A percentile compares a stretch with the other conserved stretches of the same genome.
Evolutionary conservation across 2,329 filamentous ascomycete species (phyloP).

Genomic region (Fusarium graminum): DNA sequence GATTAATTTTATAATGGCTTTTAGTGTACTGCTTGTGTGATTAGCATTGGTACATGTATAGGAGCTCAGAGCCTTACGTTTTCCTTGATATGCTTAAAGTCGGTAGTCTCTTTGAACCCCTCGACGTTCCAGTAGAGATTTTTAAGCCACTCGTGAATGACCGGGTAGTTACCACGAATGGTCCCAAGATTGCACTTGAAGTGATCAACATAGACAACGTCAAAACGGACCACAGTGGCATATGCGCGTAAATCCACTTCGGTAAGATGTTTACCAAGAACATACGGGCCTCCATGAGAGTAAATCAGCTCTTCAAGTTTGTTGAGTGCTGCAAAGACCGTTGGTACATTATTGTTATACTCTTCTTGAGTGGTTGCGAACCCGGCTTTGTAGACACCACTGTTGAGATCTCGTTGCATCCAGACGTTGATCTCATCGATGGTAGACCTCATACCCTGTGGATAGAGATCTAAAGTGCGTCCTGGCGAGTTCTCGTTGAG

Average conservation of each 20-base stretch:
- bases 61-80: constrained; percentile 49
- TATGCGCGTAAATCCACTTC: constrained; percentile 77
- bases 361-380: constrained; percentile 75
- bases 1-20: constrained; percentile 47
- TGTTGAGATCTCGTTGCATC: constrained; percentile 69
- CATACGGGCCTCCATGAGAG: constrained; percentile 62
- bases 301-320: constrained; percentile 70
- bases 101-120: constrained; percentile 66
- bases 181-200: constrained; percentile 75
- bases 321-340: constrained; percentile 75
- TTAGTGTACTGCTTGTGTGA: constrained; percentile 42
- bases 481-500: constrained; percentile 54
- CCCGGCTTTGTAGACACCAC: constrained; percentile 67
- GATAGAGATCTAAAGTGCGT: constrained; percentile 69
- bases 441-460: constrained; percentile 61
- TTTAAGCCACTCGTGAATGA: constrained; percentile 76
- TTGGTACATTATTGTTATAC: constrained; percentile 71
- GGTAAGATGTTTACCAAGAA: constrained; percentile 74
- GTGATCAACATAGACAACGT: constrained; percentile 75
- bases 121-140: constrained; percentile 76
- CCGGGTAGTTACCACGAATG: constrained; percentile 73
- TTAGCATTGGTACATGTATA: background rate
- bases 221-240: constrained; percentile 75
- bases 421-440: constrained; percentile 77
- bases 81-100: constrained; percentile 78